These are phyloP conservation scores for Cutaneotrichosporon cutaneum DNA, from an alignment of 1,284 basidiomycete species.

Conservation along the genomic window DNA sequence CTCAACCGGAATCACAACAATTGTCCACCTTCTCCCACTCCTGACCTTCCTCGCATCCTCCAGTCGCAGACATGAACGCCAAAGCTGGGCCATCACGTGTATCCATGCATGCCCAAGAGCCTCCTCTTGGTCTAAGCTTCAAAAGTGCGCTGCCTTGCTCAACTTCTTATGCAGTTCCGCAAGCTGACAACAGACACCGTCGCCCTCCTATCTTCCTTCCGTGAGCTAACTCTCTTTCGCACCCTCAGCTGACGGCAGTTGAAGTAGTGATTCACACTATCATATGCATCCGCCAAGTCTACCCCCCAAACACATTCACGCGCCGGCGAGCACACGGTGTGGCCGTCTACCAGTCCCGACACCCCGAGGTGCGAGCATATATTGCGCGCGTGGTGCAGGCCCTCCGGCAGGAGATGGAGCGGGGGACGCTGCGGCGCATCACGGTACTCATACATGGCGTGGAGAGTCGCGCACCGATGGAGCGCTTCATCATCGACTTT, in stretches of 20 bases:
- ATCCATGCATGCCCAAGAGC: background rate
- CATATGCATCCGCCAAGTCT: slow-evolving; percentile 82
- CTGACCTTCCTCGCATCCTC: background rate
- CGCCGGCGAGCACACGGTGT: slow-evolving; percentile 83
- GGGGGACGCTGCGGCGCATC: slow-evolving; percentile 33
- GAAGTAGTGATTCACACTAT: slow-evolving; percentile 91
- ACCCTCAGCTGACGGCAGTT: slow-evolving; percentile 57
- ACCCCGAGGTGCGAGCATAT: slow-evolving; percentile 82
- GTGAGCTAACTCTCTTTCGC: slow-evolving; percentile 30
- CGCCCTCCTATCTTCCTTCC: slow-evolving; percentile 42
- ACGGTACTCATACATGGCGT: slow-evolving; percentile 71
- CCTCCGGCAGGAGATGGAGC: slow-evolving; percentile 66
- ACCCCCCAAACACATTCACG: slow-evolving; percentile 82
- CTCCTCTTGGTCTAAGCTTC: slow-evolving; percentile 15
- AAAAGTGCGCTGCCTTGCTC: slow-evolving; percentile 8
- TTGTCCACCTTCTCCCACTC: background rate
- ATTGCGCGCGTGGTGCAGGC: slow-evolving; percentile 76
- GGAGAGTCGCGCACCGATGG: slow-evolving; percentile 58
- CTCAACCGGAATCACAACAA: background rate
- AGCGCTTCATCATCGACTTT: slow-evolving; percentile 64
- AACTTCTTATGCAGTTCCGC: background rate
- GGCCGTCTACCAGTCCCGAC: slow-evolving; percentile 85
- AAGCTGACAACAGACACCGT: slow-evolving; percentile 36
- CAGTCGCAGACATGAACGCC: background rate
- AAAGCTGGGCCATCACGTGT: slow-evolving; percentile 13